phyloP scores from a whole-genome alignment of 257 asterid species.

The Salvia hispanica region DNA sequence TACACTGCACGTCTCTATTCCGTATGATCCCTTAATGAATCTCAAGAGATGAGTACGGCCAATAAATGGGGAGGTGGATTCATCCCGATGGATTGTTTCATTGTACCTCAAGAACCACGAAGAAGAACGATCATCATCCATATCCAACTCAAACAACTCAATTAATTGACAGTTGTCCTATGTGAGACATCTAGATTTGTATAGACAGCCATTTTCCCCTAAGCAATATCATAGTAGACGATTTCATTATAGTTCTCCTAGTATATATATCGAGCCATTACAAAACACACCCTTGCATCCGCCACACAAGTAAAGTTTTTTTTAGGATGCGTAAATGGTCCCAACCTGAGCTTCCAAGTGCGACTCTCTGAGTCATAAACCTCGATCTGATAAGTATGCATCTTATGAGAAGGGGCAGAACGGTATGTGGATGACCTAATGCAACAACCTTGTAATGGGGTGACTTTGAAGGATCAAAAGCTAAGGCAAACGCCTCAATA shows the following conservation, averaged over 20 bases:
- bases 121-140: constrained; percentile 20
- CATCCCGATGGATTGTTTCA: background rate
- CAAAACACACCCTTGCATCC: too few species aligned
- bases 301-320: too few species aligned
- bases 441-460: constrained; percentile 31
- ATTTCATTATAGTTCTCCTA: constrained; percentile 8
- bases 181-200: constrained; percentile 10
- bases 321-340: constrained; percentile 8
- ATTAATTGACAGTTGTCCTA: background rate
- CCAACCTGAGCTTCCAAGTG: constrained; percentile 17
- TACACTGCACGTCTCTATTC: too few species aligned
- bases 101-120: too few species aligned
- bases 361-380: constrained; percentile 27
- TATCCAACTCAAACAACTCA: constrained; percentile 25
- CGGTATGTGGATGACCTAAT: background rate
- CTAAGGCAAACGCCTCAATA: constrained; percentile 29
- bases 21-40: too few species aligned
- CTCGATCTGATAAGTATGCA: constrained; percentile 27
- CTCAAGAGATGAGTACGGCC: constrained; percentile 9
- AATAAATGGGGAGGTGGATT: background rate
- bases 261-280: constrained; percentile 27
- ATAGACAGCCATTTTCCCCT: constrained; percentile 15
- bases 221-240: background rate
- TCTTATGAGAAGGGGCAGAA: too few species aligned
- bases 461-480: constrained; percentile 27